Base-by-base conservation (phyloP, 2,329 filamentous ascomycete genomes). In the Nannizziopsis arthrosporioides region DNA sequence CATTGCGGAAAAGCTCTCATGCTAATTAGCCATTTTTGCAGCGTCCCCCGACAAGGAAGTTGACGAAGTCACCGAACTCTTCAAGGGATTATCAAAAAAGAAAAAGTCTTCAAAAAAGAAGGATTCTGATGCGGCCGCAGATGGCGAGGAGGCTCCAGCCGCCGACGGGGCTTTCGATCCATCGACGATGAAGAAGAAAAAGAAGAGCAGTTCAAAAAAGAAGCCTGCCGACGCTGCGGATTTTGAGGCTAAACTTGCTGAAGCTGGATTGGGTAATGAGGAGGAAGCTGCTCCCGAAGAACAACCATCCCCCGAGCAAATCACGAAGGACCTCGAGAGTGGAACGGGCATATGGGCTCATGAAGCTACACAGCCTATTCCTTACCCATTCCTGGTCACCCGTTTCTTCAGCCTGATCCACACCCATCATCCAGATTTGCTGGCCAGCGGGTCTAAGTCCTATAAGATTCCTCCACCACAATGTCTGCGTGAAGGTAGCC, bases 381-480 rank as follows among this genome's bases (percentile, higher is more conserved):
- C 77, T 63, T 98, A 95, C 77, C 78, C 81, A 61, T 77, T 88
- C 54, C 81, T 98, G 44, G 81, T 96, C 56, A 78, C 76, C 62
- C 86, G 92, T 58, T 98, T 98, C 78, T 98, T 95, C 79, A 83
- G 80, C 64, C 84, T 94, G 57, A 81, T 98, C 55, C 82, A 92
- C 69, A 85, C 90, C 70, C 89, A 93, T 76, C 94, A 98, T 75
- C 92, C 92, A 59, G 92, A 98, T 67, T 84, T 96, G 62, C 83
- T 90, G 55, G 84, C 85, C 54, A 85, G 81, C 66, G 87, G 87
- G 57, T 81, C 82, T 62, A 92, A 88, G 77, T 93, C 85, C 70
- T 98, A 96, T 81, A 96, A 96, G 81, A 98, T 98, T 59, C 92
- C 92, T 45, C 92, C 92, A 46, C 92, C 92, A 44, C 92, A 98